Base-by-base conservation (phyloP, 306 rosid genomes). In the Castanea mollissima region DNA sequence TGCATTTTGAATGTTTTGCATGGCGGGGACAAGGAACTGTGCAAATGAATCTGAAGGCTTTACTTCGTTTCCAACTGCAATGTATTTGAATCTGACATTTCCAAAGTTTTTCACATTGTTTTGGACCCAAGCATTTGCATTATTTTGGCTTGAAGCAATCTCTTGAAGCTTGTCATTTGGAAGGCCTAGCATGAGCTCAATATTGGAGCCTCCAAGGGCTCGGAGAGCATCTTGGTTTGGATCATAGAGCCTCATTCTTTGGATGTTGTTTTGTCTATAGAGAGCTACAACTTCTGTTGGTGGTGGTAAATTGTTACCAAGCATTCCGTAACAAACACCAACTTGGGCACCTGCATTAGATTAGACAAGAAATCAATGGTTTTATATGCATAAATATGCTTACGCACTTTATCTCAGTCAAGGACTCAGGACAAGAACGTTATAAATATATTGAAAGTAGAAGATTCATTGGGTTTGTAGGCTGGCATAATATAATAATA, bases 311-410 rank as follows among this genome's bases (percentile, higher is more conserved):
- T 86, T 35, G 52, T 85, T 29, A 7, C 84, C 90, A 4, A 78
- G 16, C 34, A 71, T 79, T 69, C 95, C 92, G 75, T 91, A 91
- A 23, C 90, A 85, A 41, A 91, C 90, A 18, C 89, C 92, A 52
- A 79, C 76, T 57, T 88, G 79, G 25, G 94, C 92, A 34, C 29
- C 88, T 81, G 74, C 75, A 56, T 52, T 32, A 16, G 2, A 73
- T 56, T 15, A 49, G 58, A 12, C 54, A 46, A 3, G 38, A 20
- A 2, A 14, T 46, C 54, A 46, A 46, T 2, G 44, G 2, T 38
- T 38, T 0, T 38, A 38, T 10, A 38, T 38, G 7, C 11, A 38
- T 1, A 38, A 38, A 38, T 38, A 38, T 38, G 11, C 11, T 6
- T 38, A 38, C 7, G 44, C 44, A 38, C 7, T 38, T 7, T 7